Evolutionary conservation across 257 asterid species (phyloP).

Genomic region (Haberlea rhodopensis): DNA sequence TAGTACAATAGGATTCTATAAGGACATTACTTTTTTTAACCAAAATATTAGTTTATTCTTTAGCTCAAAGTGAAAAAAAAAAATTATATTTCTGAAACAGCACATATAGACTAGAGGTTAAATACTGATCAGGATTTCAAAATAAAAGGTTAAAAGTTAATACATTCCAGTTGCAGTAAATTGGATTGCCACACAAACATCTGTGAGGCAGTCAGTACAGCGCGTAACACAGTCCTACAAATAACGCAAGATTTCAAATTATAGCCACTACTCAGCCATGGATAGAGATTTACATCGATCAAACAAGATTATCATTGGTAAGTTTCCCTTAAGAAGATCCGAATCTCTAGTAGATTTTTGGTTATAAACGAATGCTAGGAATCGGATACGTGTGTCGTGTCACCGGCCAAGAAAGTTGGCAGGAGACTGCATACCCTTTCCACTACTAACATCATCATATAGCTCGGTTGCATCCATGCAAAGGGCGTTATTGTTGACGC

Average conservation of each 20-base stretch:
- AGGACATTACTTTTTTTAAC: no score
- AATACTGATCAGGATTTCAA: conserved; percentile 25
- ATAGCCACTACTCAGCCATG: conserved; percentile 9
- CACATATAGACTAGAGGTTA: conserved; percentile 28
- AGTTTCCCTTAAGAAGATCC: not conserved
- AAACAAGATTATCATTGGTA: conserved; percentile 29
- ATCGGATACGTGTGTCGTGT: conserved; percentile 20
- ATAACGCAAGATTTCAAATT: conserved; percentile 35
- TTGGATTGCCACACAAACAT: conserved; percentile 13
- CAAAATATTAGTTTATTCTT: no score
- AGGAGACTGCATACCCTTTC: conserved; percentile 63
- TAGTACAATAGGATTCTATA: no score
- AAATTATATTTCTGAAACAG: conserved; percentile 20
- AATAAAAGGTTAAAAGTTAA: conserved; percentile 15
- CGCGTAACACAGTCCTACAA: no score
- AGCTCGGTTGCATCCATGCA: conserved; percentile 55
- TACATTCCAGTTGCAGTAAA: conserved; percentile 23
- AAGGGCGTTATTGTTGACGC: conserved; percentile 64
- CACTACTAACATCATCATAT: conserved; percentile 70
- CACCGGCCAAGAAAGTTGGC: conserved; percentile 71
- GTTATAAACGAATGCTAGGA: conserved; percentile 18
- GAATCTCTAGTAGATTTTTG: conserved; percentile 5
- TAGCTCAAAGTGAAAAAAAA: no score
- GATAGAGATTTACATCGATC: conserved; percentile 48
- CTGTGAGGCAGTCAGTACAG: no score